A percentile compares a stretch with the other conserved stretches of the same genome.
Evolutionary conservation across 257 asterid species (phyloP).

Genomic region (Vinca minor): DNA sequence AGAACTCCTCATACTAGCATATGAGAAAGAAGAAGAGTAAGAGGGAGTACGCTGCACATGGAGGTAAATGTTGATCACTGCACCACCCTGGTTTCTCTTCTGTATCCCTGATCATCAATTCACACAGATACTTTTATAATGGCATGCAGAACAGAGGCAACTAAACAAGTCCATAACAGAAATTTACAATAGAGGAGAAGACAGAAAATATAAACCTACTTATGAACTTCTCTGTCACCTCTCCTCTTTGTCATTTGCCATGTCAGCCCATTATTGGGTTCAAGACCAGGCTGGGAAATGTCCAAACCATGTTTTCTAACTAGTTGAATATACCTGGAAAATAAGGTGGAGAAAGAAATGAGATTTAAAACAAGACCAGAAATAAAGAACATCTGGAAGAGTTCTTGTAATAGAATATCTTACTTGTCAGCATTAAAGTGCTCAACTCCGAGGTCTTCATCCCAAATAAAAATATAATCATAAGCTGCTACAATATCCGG

Average conservation of each 20-base stretch:
- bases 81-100: constrained; percentile 99
- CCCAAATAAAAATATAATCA: constrained; percentile 97
- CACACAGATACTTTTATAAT: not conserved
- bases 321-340: constrained; percentile 70
- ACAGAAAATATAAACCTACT: constrained; percentile 35
- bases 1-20: not conserved
- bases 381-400: constrained; percentile 12
- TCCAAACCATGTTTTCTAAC: constrained; percentile 87
- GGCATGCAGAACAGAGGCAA: not conserved
- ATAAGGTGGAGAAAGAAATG: constrained; percentile 1
- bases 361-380: not conserved
- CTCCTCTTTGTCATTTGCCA: constrained; percentile 99
- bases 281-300: constrained; percentile 99
- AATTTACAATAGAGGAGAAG: not conserved
- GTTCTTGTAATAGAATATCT: constrained; percentile 9
- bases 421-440: constrained; percentile 87
- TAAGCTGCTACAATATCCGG: constrained; percentile 94
- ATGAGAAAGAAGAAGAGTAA: constrained; percentile 3
- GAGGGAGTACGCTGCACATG: constrained; percentile 90
- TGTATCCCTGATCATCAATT: constrained; percentile 59
- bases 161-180: not conserved
- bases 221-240: constrained; percentile 96
- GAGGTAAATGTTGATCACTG: constrained; percentile 95
- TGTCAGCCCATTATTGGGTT: constrained; percentile 95
- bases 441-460: constrained; percentile 99